phyloP scores from a whole-genome alignment of 495 filamentous ascomycete species.

The Articulospora tetracladia region DNA sequence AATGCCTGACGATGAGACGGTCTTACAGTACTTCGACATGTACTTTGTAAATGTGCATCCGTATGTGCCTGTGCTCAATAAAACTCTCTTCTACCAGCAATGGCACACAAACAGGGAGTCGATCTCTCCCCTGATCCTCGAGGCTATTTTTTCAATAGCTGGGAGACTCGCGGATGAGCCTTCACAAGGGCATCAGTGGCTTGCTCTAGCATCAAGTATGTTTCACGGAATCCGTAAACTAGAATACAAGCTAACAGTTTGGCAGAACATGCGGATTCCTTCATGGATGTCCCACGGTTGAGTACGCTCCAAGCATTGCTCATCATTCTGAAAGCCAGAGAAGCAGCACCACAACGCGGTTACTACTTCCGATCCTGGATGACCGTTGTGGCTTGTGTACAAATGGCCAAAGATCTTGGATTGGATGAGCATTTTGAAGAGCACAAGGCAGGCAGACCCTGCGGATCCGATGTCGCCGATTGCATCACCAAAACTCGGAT shows the following conservation, averaged over 20 bases:
- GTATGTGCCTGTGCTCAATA: constrained; percentile 91
- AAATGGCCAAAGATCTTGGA: constrained; percentile 91
- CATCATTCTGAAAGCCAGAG: constrained; percentile 85
- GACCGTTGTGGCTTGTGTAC: constrained; percentile 85
- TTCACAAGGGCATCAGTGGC: constrained; percentile 85
- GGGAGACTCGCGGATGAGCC: constrained; percentile 80
- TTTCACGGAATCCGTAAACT: not conserved
- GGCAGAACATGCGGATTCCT: constrained; percentile 83
- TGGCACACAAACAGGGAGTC: constrained; percentile 83
- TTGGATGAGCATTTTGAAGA: constrained; percentile 80
- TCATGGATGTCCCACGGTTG: constrained; percentile 89
- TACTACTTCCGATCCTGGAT: constrained; percentile 99
- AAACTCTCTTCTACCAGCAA: constrained; percentile 80
- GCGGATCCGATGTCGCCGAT: constrained; percentile 65
- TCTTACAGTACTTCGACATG: constrained; percentile 82
- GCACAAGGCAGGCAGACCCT: constrained; percentile 67
- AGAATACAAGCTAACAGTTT: constrained; percentile 17
- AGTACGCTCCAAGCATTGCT: constrained; percentile 93
- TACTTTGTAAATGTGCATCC: constrained; percentile 93
- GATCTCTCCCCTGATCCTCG: constrained; percentile 88
- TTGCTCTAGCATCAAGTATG: constrained; percentile 88
- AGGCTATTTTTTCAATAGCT: constrained; percentile 94
- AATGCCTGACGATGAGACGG: constrained; percentile 86
- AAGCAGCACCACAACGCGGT: constrained; percentile 85
- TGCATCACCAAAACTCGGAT: constrained; percentile 81